Percentiles rank a stretch among this genome's conserved stretches.
Evolutionary conservation across 177 flowering plant species (phyloP).

Genomic region (Vitis hybrid): DNA sequence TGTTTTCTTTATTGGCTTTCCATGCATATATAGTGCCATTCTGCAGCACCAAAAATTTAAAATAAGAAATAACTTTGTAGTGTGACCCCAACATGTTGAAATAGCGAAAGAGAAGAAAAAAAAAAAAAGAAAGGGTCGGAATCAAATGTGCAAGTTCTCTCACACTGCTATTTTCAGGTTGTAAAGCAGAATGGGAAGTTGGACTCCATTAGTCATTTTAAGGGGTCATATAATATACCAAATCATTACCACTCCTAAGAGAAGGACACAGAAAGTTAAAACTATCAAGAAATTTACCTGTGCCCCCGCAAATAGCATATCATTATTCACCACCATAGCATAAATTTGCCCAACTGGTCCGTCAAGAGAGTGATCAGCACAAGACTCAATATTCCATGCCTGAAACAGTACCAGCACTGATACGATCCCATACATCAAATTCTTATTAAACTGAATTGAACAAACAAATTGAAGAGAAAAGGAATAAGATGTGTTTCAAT

Average conservation of each 20-base stretch:
- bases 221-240: no score
- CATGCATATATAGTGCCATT: conserved; percentile 28
- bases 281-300: conserved; percentile 9
- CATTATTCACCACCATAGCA: conserved; percentile 21
- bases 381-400: conserved; percentile 26
- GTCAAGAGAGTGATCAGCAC: conserved; percentile 11
- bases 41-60: not conserved
- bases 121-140: no score
- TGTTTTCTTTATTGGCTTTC: conserved; percentile 14
- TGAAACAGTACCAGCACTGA: conserved; percentile 2
- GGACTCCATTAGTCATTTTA: no score
- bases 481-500: not conserved
- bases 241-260: no score
- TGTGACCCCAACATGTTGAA: no score
- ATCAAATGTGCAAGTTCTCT: no score
- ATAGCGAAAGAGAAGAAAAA: no score
- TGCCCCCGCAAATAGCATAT: conserved; percentile 26
- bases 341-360: conserved; percentile 28
- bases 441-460: no score
- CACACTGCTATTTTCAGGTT: no score
- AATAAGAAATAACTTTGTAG: not conserved
- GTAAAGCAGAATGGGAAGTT: no score
- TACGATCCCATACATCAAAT: no score
- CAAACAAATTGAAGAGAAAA: not conserved
- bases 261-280: no score